These are phyloP conservation scores for Wickerhamiella kurtzmanii DNA, from an alignment of 805 yeast species.

Conservation along the genomic window DNA sequence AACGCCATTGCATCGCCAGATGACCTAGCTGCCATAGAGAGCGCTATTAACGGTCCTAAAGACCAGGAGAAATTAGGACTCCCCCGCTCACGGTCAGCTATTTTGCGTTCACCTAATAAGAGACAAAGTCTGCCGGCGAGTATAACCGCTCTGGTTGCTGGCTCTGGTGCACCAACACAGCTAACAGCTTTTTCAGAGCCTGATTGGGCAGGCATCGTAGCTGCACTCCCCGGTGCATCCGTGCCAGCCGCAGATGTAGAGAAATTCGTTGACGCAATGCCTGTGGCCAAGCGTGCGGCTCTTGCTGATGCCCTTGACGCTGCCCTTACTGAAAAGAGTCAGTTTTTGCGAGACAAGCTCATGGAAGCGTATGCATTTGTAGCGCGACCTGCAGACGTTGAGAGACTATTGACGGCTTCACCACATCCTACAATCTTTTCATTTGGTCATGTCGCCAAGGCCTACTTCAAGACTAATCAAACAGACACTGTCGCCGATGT, in stretches of 20 bases:
- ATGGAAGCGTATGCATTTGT: constrained; percentile 25
- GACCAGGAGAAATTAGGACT: too few species aligned
- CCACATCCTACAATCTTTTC: constrained; percentile 20
- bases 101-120: too few species aligned
- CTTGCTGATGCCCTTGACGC: constrained; percentile 15
- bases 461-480: constrained; percentile 19
- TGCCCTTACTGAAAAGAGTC: constrained; percentile 15
- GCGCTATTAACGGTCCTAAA: constrained; percentile 3
- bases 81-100: too few species aligned
- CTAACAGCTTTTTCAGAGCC: constrained; percentile 1
- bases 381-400: constrained; percentile 19
- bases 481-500: constrained; percentile 15
- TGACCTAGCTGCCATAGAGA: constrained; percentile 14
- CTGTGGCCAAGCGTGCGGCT: constrained; percentile 17
- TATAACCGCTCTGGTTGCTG: too few species aligned
- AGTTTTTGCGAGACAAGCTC: constrained; percentile 17
- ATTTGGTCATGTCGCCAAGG: constrained; percentile 24
- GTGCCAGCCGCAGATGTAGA: constrained; percentile 19
- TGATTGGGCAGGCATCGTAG: constrained; percentile 7
- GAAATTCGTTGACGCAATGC: constrained; percentile 18
- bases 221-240: constrained; percentile 2
- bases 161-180: too few species aligned
- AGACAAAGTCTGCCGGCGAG: too few species aligned
- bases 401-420: constrained; percentile 16
- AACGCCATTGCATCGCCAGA: constrained; percentile 4